These are phyloP conservation scores for Candida khao-thaluensis DNA, from an alignment of 805 yeast species.

Conservation along the genomic window DNA sequence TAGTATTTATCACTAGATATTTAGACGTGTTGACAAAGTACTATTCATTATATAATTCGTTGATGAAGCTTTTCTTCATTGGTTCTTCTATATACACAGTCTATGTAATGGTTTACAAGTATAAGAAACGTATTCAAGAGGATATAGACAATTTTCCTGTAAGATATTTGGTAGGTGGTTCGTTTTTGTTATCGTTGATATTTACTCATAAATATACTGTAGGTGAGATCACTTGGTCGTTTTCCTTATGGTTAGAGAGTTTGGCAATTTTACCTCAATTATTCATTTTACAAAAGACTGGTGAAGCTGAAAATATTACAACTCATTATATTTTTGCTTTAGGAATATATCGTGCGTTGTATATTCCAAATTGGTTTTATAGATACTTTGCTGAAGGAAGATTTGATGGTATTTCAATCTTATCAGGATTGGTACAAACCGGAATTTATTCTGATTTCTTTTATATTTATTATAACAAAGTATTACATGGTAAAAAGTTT, in stretches of 20 bases:
- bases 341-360: conserved; percentile 85
- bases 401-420: conserved; percentile 67
- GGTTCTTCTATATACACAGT: conserved; percentile 73
- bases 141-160: conserved; percentile 71
- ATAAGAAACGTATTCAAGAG: conserved; percentile 57
- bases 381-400: conserved; percentile 65
- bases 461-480: conserved; percentile 78
- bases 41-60: conserved; percentile 68
- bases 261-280: conserved; percentile 92
- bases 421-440: conserved; percentile 85
- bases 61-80: conserved; percentile 82
- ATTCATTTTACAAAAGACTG: conserved; percentile 84
- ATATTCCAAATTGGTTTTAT: conserved; percentile 94
- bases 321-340: conserved; percentile 91
- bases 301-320: conserved; percentile 84
- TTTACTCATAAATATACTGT: conserved; percentile 65
- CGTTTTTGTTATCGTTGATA: conserved; percentile 53
- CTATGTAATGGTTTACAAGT: conserved; percentile 63
- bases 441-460: conserved; percentile 91
- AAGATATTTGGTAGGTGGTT: conserved; percentile 65
- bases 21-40: conserved; percentile 47
- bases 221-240: conserved; percentile 77
- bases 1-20: conserved; percentile 40
- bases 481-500: conserved; percentile 74
- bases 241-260: conserved; percentile 88